Evolutionary conservation across 768 basidiomycete genomes (phyloP), one percentile per base, ranked within the genome.

Genomic region (Rhodotorula kratochvilovae): DNA sequence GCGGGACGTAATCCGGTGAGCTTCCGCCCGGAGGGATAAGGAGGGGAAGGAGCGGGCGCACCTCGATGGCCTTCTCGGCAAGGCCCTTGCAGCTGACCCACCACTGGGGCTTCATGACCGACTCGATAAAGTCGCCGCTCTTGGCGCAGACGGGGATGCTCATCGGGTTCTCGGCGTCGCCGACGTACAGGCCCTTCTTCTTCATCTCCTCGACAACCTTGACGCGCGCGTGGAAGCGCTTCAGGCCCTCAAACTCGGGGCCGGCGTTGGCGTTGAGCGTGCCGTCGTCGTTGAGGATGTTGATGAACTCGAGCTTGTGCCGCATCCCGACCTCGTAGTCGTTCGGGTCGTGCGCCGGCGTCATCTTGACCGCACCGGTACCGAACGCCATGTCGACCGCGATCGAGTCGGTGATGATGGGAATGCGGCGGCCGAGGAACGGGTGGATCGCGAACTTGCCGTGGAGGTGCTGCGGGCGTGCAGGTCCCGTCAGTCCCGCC

Each of bases 321-420:
- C 95, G 83, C 77, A 87, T 78, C 17, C 92, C 96, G 74, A 93
- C 92, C 74, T 92, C 92, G 81, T 95, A 98, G 84, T 98, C 95
- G 79, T 94, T 94, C 25, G 88, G 90, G 80, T 98, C 96, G 79
- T 98, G 96, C 0, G 95, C 96, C 25, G 96, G 96, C 0, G 96
- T 98, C 78, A 98, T 97, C 83, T 99, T 98, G 62, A 98, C 95
- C 1, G 95, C 96, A 79, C 96, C 96, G 42, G 96, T 99, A 48
- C 96, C 96, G 76, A 98, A 98, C 17, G 85, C 84, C 88, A 92
- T 96, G 79, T 98, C 95, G 68, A 96, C 88, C 36, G 83, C 84
- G 80, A 92, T 89, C 31, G 85, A 82, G 78, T 98, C 95, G 39
- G 87, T 84, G 67, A 98, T 83, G 79, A 99, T 95, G 23, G 92